Evolutionary conservation across 176 grass and related monocot species (phyloP).

Genomic region (Carex littledalei): DNA sequence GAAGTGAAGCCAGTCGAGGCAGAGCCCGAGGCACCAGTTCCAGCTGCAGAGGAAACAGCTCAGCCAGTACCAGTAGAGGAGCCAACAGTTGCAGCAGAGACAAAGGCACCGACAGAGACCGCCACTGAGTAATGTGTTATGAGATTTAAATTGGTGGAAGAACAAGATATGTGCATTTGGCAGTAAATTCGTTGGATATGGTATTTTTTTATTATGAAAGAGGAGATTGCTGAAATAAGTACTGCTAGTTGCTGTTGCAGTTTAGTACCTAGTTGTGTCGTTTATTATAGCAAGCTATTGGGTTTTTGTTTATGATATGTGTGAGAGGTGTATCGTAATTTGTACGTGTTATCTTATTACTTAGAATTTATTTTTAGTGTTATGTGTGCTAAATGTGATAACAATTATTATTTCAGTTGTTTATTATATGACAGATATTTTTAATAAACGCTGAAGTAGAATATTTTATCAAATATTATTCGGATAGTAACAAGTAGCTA

Average conservation of each 20-base stretch:
- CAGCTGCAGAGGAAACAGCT: background rate
- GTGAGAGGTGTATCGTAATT: background rate
- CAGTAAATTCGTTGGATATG: conserved; percentile 12
- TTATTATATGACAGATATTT: background rate
- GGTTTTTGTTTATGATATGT: background rate
- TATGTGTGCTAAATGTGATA: background rate
- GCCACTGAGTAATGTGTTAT: conserved; percentile 14
- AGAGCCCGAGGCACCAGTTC: conserved; percentile 14
- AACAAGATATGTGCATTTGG: background rate
- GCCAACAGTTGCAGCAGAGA: background rate
- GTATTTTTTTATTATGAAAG: background rate
- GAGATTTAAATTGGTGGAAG: background rate
- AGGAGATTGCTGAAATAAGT: conserved; percentile 6
- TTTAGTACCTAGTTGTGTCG: background rate
- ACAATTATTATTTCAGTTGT: background rate
- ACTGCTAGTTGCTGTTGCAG: background rate
- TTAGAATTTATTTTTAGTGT: conserved; percentile 8
- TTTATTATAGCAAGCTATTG: conserved; percentile 2
- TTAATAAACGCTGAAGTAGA: too few species aligned
- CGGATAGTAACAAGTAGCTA: background rate
- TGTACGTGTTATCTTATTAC: background rate
- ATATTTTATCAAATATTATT: background rate
- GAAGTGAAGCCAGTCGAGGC: conserved; percentile 18
- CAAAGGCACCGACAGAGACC: background rate
- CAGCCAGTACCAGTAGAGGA: conserved; percentile 12